Percentiles rank a stretch among this genome's conserved stretches.
Evolutionary conservation across 331 rosid genomes (phyloP).

Genomic region (Rhamnella rubrinervis): DNA sequence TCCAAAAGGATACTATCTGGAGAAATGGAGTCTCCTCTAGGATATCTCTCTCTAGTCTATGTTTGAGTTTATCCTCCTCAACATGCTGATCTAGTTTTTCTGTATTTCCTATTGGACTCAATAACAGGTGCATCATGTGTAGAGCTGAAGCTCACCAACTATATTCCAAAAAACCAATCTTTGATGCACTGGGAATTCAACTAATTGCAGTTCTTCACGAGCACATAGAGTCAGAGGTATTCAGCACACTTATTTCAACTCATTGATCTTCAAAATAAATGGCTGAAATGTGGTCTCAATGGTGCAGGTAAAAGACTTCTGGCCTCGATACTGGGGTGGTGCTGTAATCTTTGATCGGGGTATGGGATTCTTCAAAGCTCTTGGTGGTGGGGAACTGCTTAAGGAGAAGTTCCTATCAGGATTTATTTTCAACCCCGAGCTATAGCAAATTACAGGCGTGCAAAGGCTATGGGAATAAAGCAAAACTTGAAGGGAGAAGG

Average conservation of each 20-base stretch:
- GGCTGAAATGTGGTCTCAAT: slow-evolving; percentile 17
- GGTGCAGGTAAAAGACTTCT: slow-evolving; percentile 72
- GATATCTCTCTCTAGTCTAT: background rate
- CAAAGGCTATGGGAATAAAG: slow-evolving; percentile 58
- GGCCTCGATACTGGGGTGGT: slow-evolving; percentile 98
- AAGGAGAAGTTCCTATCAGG: slow-evolving; percentile 85
- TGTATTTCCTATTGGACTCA: slow-evolving; percentile 24
- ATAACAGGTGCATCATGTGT: slow-evolving; percentile 92
- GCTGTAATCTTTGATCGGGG: slow-evolving; percentile 54
- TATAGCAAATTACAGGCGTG: slow-evolving; percentile 72
- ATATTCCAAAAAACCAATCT: slow-evolving; percentile 68
- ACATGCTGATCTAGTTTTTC: slow-evolving; percentile 11
- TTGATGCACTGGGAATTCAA: slow-evolving; percentile 85
- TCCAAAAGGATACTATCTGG: background rate
- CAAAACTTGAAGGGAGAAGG: slow-evolving; percentile 86
- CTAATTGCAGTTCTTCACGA: slow-evolving; percentile 83
- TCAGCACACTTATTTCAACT: slow-evolving; percentile 14
- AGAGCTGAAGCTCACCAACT: slow-evolving; percentile 95
- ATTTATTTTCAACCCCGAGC: slow-evolving; percentile 76
- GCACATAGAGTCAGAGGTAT: slow-evolving; percentile 75
- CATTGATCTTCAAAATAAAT: slow-evolving; percentile 13
- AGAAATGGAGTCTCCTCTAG: background rate
- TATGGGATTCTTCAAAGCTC: slow-evolving; percentile 71
- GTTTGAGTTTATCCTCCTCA: background rate
- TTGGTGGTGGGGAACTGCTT: slow-evolving; percentile 79